Evolutionary conservation across 2,329 filamentous ascomycete genomes (phyloP).

Genomic region (Bisporella sp.): DNA sequence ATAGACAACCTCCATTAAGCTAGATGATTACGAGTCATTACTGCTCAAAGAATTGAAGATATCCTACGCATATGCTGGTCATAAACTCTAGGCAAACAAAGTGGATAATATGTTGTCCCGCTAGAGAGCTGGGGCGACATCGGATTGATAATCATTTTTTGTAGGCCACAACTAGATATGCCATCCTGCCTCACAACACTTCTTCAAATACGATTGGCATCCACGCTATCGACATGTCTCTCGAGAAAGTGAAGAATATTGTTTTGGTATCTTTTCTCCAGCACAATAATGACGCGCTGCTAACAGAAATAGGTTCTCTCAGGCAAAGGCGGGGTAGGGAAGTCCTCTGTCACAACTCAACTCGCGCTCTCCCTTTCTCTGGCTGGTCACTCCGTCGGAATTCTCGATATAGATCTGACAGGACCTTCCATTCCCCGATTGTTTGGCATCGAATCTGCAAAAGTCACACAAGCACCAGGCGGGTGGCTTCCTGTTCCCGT

Average conservation of each 20-base stretch:
- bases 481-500: conserved; percentile 90
- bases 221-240: conserved; percentile 44
- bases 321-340: conserved; percentile 95
- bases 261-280: conserved; percentile 49
- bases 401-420: conserved; percentile 93
- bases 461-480: conserved; percentile 83
- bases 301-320: conserved; percentile 58
- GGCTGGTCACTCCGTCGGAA: conserved; percentile 81
- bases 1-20: too few relatives aligned
- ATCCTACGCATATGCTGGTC: too few relatives aligned
- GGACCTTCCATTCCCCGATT: conserved; percentile 95
- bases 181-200: too few relatives aligned
- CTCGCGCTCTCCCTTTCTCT: conserved; percentile 84
- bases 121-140: too few relatives aligned
- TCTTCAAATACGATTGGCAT: too few relatives aligned
- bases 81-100: too few relatives aligned
- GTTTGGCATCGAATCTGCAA: conserved; percentile 80
- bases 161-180: too few relatives aligned
- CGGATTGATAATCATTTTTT: too few relatives aligned
- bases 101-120: too few relatives aligned
- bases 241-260: conserved; percentile 68
- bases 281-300: conserved; percentile 2
- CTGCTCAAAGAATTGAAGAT: too few relatives aligned
- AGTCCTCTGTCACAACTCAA: conserved; percentile 96
- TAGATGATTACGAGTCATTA: too few relatives aligned